Conservation (phyloP, 2,329 filamentous ascomycete genomes). For the Macrophomina tecta region DNA sequence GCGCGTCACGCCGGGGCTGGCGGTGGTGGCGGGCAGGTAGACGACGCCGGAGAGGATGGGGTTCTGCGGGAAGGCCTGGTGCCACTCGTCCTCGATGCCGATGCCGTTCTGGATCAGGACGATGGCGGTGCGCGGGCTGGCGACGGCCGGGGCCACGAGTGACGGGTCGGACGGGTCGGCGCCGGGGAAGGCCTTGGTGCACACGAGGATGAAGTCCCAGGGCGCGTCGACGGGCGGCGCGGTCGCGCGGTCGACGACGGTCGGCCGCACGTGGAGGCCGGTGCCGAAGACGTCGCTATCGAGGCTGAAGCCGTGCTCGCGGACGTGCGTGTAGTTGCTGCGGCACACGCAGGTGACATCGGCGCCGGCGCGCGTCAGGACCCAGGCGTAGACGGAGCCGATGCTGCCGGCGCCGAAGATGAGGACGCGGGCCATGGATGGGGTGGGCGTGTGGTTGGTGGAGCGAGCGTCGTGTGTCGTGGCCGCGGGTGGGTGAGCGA, state of each 20-base stretch:
- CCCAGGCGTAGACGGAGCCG: conserved; percentile 51
- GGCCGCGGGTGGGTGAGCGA: neutral
- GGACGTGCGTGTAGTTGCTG: conserved; percentile 52
- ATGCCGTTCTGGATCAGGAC: conserved; percentile 69
- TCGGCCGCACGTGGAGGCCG: conserved; percentile 45
- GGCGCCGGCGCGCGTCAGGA: conserved; percentile 45
- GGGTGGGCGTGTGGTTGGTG: neutral
- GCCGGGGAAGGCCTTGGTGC: conserved; percentile 54
- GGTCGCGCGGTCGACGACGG: conserved; percentile 44
- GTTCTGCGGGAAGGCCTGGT: conserved; percentile 54
- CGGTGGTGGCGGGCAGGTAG: conserved; percentile 61
- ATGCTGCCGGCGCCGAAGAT: conserved; percentile 53
- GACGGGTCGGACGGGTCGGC: conserved; percentile 37
- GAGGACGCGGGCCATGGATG: conserved; percentile 34
- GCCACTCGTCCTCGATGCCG: conserved; percentile 63
- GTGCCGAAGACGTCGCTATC: conserved; percentile 30
- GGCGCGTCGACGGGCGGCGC: conserved; percentile 29
- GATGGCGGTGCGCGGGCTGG: conserved; percentile 54
- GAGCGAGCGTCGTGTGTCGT: neutral
- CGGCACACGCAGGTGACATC: conserved; percentile 53
- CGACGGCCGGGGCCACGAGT: conserved; percentile 49
- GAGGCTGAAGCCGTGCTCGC: conserved; percentile 49
- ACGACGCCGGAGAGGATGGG: conserved; percentile 63
- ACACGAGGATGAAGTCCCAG: conserved; percentile 58
- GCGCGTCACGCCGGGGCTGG: conserved; percentile 53